These are phyloP conservation scores for Nematodospora valgi DNA, from an alignment of 805 yeast genomes.

Conservation along the genomic window DNA sequence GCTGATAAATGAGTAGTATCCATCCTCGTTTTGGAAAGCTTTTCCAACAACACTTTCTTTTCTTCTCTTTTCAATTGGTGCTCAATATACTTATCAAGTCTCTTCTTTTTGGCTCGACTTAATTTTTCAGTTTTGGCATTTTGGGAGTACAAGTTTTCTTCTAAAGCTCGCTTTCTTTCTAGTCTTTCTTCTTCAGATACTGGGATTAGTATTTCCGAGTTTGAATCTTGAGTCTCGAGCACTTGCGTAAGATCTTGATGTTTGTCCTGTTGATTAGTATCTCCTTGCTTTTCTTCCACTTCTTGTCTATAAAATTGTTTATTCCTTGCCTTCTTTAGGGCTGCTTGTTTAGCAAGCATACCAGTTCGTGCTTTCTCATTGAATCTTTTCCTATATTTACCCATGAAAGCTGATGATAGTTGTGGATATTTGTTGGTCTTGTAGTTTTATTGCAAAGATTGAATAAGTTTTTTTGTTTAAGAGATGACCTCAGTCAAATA, in stretches of 20 bases:
- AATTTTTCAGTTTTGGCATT: slow-evolving; percentile 60
- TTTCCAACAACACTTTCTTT: slow-evolving; percentile 70
- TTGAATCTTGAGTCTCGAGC: slow-evolving; percentile 41
- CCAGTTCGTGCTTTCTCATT: slow-evolving; percentile 86
- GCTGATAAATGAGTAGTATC: slow-evolving; percentile 71
- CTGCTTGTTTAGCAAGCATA: slow-evolving; percentile 74
- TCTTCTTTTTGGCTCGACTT: slow-evolving; percentile 65
- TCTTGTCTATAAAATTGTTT: slow-evolving; percentile 58
- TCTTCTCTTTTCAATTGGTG: slow-evolving; percentile 89
- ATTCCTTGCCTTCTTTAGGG: slow-evolving; percentile 62
- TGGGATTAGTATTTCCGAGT: slow-evolving; percentile 61
- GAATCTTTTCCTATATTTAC: slow-evolving; percentile 74
- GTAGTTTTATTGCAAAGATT: too few relatives aligned
- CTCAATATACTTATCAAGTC: slow-evolving; percentile 89
- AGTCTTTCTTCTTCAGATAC: slow-evolving; percentile 60
- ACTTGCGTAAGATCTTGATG: slow-evolving; percentile 10
- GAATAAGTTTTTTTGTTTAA: too few relatives aligned
- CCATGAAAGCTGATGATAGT: too few relatives aligned
- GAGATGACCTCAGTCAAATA: too few relatives aligned
- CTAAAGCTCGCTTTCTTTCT: slow-evolving; percentile 62
- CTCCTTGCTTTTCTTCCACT: slow-evolving; percentile 42
- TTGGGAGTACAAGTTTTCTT: slow-evolving; percentile 54
- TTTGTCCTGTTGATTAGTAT: slow-evolving; percentile 14
- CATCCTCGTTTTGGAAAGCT: slow-evolving; percentile 62
- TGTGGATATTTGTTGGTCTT: too few relatives aligned